Percentiles rank a stretch among this genome's conserved stretches.
Conservation (phyloP, 768 basidiomycete species). For the Trametes cingulata region DNA sequence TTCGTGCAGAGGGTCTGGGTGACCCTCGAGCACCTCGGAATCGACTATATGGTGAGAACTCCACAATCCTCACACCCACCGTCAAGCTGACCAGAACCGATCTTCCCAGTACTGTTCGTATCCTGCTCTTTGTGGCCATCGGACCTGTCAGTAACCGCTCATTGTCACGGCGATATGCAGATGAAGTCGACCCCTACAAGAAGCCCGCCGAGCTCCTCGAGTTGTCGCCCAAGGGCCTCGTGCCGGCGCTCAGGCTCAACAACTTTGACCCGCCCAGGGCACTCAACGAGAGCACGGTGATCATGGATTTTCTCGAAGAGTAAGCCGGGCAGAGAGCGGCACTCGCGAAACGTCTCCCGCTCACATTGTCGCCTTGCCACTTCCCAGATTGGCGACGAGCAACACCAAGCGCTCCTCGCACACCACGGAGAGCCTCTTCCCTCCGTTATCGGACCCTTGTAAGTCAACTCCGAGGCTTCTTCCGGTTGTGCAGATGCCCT, state of each 20-base stretch:
- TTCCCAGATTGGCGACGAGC: conserved; percentile 48
- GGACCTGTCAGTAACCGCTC: neutral
- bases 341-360: neutral
- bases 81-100: too few species aligned
- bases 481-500: neutral
- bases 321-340: conserved; percentile 27
- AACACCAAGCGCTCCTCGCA: conserved; percentile 40
- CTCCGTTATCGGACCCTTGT: conserved; percentile 62
- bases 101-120: conserved; percentile 42
- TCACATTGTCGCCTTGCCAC: neutral
- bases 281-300: conserved; percentile 79
- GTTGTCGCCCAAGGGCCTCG: conserved; percentile 79
- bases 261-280: conserved; percentile 55
- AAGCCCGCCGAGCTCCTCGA: conserved; percentile 80
- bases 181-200: conserved; percentile 82
- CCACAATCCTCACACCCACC: too few species aligned
- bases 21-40: conserved; percentile 64
- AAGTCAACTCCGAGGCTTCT: conserved; percentile 19
- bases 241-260: conserved; percentile 66
- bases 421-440: conserved; percentile 48
- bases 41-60: conserved; percentile 66
- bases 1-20: conserved; percentile 86
- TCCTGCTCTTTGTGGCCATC: too few species aligned
- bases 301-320: conserved; percentile 81
- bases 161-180: conserved; percentile 37